Base-by-base conservation (phyloP, 2,329 filamentous ascomycete genomes). In the Westerdykella ornata region DNA sequence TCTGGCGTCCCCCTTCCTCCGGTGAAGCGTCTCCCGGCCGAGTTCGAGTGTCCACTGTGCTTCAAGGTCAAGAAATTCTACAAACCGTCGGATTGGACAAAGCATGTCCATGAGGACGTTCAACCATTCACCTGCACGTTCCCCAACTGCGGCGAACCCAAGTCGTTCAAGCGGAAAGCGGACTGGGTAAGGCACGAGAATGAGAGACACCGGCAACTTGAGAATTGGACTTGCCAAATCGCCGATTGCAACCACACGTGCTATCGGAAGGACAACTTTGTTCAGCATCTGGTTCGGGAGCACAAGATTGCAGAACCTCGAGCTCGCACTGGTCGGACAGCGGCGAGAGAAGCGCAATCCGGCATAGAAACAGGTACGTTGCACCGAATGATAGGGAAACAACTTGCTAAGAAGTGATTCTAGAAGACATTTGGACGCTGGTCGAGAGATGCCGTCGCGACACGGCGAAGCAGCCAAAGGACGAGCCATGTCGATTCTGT, bases 101-200 rank as follows among this genome's bases (percentile, higher is more conserved):
- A 96, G 63, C 89, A 96, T 58, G 86, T 96, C 1, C 87, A 94
- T 54, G 89, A 95, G 66, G 89, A 96, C 60, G 80, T 95, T 1
- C 85, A 92, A 60, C 89, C 89, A 0, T 95, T 95, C 53, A 94
- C 87, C 3, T 96, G 89, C 66, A 95, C 88, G 0, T 95, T 90
- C 70, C 80, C 84, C 2, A 75, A 80, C 38, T 95, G 89, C 60
- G 77, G 78, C 7, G 88, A 94, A 36, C 81, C 85, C 14, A 94
- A 94, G 66, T 88, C 87, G 28, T 96, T 95, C 72, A 95, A 95
- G 68, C 80, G 88, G 36, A 96, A 95, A 67, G 89, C 89, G 12
- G 89, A 96, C 61, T 96, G 89, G 89, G 88, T 95, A 16, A 79
- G 89, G 20, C 89, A 96, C 57, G 89, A 95, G 62, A 94, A 90